Evolutionary conservation across 768 basidiomycete species (phyloP), one percentile per base, ranked within the genome.

Genomic region (Piloderma croceum): DNA sequence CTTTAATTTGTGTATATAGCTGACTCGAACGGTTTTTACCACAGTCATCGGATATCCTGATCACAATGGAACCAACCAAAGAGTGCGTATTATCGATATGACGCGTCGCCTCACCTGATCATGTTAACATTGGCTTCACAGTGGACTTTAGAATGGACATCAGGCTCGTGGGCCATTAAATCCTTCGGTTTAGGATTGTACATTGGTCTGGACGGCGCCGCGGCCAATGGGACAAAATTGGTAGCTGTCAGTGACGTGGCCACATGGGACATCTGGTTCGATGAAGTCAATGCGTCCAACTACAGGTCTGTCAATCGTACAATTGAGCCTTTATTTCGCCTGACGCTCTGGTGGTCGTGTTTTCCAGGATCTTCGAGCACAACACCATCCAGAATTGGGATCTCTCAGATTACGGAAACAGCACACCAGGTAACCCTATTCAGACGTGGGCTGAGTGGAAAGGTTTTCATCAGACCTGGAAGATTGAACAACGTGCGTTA

Each of bases 381-480:
- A 45, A 38, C 36, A 68, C 58, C 1, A 4, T 40, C 4, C 55
- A 46, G 38, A 65, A 60, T 41, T 43, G 68, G 24, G 73, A 75
- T 41, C 48, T 76, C 6, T 59, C 61, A 4, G 60, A 72, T 41
- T 51, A 71, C 36, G 74, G 74, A 11, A 64, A 66, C 43, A 15
- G 65, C 17, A 50, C 52, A 1, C 61, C 59, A 7, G 73, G 74
- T 6, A 74, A 70, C 0, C 50, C 50, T 0, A 45, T 75, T 10
- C 49, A 61, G 13, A 23, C 73, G 43, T 75, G 74, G 71, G 44
- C 55, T 9, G 61, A 59, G 19, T 68, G 65, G 69, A 48, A 53
- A 0, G 68, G 62, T 3, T 32, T 46, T 12, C 69, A 73, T 48
- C 74, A 76, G 57, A 51, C 60, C 9, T 76, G 74, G 74, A 46